These are phyloP conservation scores for Erythrobasidium hasegawianum DNA, from an alignment of 1,284 basidiomycete genomes.

Conservation along the genomic window DNA sequence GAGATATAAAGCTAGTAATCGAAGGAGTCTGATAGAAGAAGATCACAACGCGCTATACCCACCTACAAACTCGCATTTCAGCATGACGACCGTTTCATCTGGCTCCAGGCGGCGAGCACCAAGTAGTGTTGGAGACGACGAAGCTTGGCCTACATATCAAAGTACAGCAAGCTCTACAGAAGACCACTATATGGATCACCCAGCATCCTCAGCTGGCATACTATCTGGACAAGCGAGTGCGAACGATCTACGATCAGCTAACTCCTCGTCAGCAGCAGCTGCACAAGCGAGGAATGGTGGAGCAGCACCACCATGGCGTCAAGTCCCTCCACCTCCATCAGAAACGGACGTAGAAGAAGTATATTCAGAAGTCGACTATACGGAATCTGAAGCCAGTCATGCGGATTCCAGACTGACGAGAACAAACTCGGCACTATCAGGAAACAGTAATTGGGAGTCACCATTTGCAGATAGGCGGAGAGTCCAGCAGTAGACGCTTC, in stretches of 20 bases:
- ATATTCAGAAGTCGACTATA: conserved; percentile 15
- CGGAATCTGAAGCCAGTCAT: background rate
- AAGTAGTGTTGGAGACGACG: conserved; percentile 4
- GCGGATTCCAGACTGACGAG: background rate
- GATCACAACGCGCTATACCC: conserved; percentile 29
- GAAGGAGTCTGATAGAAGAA: conserved; percentile 23
- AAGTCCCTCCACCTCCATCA: background rate
- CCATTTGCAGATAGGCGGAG: conserved; percentile 32
- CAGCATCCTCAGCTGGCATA: conserved; percentile 26
- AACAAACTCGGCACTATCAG: conserved; percentile 2
- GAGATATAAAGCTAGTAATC: background rate
- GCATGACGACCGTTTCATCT: background rate
- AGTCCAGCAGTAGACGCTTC: conserved; percentile 1
- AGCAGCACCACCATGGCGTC: background rate
- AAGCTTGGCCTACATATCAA: conserved; percentile 27
- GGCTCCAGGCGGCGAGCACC: background rate
- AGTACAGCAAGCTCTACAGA: conserved; percentile 29
- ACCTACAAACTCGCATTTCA: conserved; percentile 7
- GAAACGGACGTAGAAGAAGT: conserved; percentile 32
- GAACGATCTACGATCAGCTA: background rate
- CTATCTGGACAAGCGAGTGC: conserved; percentile 1
- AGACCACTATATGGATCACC: conserved; percentile 31
- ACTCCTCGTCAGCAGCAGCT: no score
- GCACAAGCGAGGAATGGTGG: background rate
- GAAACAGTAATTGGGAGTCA: conserved; percentile 7